phyloP scores from a whole-genome alignment of 2,329 filamentous ascomycete genomes.

The Cladosporium sp. region DNA sequence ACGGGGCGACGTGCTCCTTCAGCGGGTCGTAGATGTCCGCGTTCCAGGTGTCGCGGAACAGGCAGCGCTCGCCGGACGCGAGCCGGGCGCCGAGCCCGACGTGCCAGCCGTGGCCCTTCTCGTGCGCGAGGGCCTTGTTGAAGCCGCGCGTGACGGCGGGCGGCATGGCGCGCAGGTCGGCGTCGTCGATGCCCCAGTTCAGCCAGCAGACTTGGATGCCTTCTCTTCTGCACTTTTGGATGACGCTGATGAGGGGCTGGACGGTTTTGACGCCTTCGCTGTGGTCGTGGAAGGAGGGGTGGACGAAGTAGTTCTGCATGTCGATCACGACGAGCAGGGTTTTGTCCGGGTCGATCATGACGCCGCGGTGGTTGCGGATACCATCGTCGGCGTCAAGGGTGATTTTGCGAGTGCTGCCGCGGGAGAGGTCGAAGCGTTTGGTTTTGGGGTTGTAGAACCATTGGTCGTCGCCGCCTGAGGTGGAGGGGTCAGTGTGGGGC shows the following conservation, averaged over 20 bases:
- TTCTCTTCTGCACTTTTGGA: constrained; percentile 35
- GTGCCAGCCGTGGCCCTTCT: constrained; percentile 36
- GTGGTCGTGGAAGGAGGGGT: constrained; percentile 28
- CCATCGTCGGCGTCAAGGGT: constrained; percentile 36
- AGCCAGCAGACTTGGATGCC: constrained; percentile 37
- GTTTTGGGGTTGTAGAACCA: constrained; percentile 37
- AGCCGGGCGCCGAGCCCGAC: constrained; percentile 35
- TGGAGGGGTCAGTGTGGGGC: constrained; percentile 7
- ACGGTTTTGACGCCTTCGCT: constrained; percentile 29
- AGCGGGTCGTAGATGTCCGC: constrained; percentile 37
- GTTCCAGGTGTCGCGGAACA: constrained; percentile 40
- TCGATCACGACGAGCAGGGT: constrained; percentile 37
- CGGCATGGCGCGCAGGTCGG: constrained; percentile 34
- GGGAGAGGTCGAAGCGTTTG: constrained; percentile 38
- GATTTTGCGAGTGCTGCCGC: constrained; percentile 32
- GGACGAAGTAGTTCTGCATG: constrained; percentile 41
- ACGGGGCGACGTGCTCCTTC: constrained; percentile 30
- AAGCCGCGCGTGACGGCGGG: constrained; percentile 38
- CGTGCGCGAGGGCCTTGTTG: constrained; percentile 27
- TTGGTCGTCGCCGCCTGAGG: constrained; percentile 33
- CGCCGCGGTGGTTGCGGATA: constrained; percentile 35
- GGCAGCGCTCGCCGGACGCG: constrained; percentile 32
- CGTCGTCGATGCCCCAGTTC: constrained; percentile 38
- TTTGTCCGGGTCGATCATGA: constrained; percentile 35
- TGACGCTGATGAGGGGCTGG: constrained; percentile 33